These are phyloP conservation scores for Stevia rebaudiana DNA, from an alignment of 140 eudicot species.

Conservation along the genomic window DNA sequence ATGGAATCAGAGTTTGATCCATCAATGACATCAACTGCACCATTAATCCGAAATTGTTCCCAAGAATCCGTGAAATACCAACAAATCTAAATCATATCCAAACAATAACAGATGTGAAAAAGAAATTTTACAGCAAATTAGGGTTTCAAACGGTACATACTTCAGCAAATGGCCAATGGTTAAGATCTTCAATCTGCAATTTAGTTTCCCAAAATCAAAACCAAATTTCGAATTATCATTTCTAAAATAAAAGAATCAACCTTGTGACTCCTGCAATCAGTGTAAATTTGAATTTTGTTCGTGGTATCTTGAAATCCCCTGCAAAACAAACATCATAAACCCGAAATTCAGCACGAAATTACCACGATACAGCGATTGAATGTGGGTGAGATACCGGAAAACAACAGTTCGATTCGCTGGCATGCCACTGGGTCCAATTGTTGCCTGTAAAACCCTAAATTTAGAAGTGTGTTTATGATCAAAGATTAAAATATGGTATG, in stretches of 20 bases:
- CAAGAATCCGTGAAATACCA: conserved; percentile 91
- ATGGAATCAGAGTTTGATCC: conserved; percentile 64
- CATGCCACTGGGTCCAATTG: conserved; percentile 58
- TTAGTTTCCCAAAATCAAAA: conserved; percentile 9
- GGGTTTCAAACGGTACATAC: conserved; percentile 23
- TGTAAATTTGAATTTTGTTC: conserved; percentile 75
- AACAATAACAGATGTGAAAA: neutral
- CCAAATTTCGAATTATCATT: neutral
- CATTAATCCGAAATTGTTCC: conserved; percentile 91
- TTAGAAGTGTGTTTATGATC: neutral
- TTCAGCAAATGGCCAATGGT: conserved; percentile 85
- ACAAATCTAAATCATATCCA: conserved; percentile 54
- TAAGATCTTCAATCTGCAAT: conserved; percentile 90
- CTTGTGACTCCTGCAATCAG: conserved; percentile 75
- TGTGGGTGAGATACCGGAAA: conserved; percentile 49
- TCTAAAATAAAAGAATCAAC: conserved; percentile 18
- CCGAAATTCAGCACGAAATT: neutral
- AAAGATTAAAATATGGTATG: neutral
- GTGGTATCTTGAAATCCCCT: conserved; percentile 72
- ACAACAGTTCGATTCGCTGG: conserved; percentile 97
- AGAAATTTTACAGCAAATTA: neutral
- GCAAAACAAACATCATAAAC: conserved; percentile 21
- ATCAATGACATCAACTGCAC: conserved; percentile 75
- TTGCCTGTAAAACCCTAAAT: conserved; percentile 50
- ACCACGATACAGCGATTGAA: neutral